Conservation (phyloP, 805 yeast genomes). For the Starmerella riodocensis region DNA sequence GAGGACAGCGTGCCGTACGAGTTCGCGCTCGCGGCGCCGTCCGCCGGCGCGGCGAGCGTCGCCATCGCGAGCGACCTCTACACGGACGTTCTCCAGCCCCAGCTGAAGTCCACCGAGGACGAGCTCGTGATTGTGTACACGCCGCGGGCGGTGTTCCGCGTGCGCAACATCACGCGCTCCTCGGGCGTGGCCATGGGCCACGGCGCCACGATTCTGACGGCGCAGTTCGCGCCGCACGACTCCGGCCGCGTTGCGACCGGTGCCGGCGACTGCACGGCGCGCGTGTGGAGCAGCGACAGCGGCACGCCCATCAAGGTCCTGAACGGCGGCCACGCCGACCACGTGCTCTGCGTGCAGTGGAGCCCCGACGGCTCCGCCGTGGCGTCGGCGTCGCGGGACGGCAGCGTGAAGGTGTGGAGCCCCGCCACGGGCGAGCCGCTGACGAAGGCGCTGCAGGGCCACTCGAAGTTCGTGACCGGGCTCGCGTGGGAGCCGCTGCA, state of each 20-base stretch:
- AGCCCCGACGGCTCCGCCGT: slow-evolving; percentile 81
- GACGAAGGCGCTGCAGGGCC: slow-evolving; percentile 69
- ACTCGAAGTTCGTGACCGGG: slow-evolving; percentile 77
- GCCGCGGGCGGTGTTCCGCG: slow-evolving; percentile 91
- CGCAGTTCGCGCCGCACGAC: slow-evolving; percentile 85
- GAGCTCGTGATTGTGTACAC: slow-evolving; percentile 80
- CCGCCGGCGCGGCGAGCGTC: slow-evolving; percentile 29
- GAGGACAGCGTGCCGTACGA: slow-evolving; percentile 87
- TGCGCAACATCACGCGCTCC: slow-evolving; percentile 77
- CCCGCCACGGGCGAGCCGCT: slow-evolving; percentile 55
- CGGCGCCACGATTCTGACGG: slow-evolving; percentile 81
- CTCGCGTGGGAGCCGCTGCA: slow-evolving; percentile 92
- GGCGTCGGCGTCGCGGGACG: slow-evolving; percentile 95
- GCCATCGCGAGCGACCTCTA: slow-evolving; percentile 73
- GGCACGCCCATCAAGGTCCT: slow-evolving; percentile 78
- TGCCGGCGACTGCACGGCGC: slow-evolving; percentile 89
- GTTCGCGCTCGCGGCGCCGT: slow-evolving; percentile 43
- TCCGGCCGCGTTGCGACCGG: slow-evolving; percentile 83
- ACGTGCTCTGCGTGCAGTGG: slow-evolving; percentile 88
- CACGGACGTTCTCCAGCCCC: slow-evolving; percentile 71
- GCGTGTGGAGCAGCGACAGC: slow-evolving; percentile 94
- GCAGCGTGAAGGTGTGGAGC: slow-evolving; percentile 79
- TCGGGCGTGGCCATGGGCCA: slow-evolving; percentile 92
- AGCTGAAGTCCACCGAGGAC: slow-evolving; percentile 82
- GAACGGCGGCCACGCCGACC: slow-evolving; percentile 49